phyloP scores from a whole-genome alignment of 78 protist genomes.

The Isochrysis galbana region DNA sequence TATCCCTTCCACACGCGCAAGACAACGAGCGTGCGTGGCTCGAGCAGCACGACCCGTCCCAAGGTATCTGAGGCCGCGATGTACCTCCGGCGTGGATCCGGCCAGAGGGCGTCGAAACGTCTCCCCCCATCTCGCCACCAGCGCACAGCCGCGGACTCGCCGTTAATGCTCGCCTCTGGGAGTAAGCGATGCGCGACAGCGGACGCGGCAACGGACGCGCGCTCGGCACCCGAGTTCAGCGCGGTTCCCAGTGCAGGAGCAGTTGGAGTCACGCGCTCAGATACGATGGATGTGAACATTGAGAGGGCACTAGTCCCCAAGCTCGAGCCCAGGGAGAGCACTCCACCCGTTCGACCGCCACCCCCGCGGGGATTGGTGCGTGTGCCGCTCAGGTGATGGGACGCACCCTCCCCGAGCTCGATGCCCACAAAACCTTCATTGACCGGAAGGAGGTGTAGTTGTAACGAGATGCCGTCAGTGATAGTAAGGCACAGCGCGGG shows the following conservation, averaged over 20 bases:
- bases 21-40: conserved; percentile 39
- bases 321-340: not conserved
- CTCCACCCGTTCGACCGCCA: too few relatives aligned
- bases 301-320: not conserved
- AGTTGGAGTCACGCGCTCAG: not conserved
- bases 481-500: not conserved
- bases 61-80: conserved; percentile 56
- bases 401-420: not conserved
- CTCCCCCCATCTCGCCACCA: not conserved
- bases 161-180: not conserved
- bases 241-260: not conserved
- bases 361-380: too few relatives aligned
- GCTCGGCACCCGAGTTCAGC: not conserved
- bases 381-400: too few relatives aligned
- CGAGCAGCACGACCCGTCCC: conserved; percentile 67
- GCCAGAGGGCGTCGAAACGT: not conserved
- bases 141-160: not conserved
- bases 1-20: conserved; percentile 76
- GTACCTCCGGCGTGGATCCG: conserved; percentile 12
- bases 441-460: not conserved
- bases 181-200: not conserved
- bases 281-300: not conserved
- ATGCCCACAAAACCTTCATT: not conserved
- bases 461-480: not conserved
- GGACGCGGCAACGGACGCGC: not conserved